Evolutionary conservation across 2,329 filamentous ascomycete genomes (phyloP).

Genomic region (Tolypocladium capitatum): DNA sequence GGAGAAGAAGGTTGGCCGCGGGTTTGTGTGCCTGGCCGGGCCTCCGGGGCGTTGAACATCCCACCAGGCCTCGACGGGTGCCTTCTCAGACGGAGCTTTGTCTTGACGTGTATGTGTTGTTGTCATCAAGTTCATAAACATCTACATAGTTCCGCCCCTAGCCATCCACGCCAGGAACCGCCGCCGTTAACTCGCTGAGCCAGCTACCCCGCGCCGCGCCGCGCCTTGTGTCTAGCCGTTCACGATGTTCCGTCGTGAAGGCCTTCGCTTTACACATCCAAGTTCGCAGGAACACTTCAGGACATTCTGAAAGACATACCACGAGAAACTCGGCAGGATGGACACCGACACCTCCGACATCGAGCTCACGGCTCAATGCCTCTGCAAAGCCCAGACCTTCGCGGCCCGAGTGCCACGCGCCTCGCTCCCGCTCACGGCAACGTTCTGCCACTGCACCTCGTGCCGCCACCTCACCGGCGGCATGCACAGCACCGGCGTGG

Average conservation of each 20-base stretch:
- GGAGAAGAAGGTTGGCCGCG: too few relatives aligned
- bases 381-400: constrained; percentile 30
- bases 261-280: not conserved
- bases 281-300: not conserved
- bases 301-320: not conserved
- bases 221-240: too few relatives aligned
- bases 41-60: too few relatives aligned
- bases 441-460: constrained; percentile 33
- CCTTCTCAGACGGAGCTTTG: too few relatives aligned
- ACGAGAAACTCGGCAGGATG: not conserved
- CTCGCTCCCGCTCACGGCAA: constrained; percentile 25
- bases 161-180: not conserved
- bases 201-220: not conserved
- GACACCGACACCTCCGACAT: not conserved
- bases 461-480: constrained; percentile 32
- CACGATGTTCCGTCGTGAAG: too few relatives aligned
- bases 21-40: too few relatives aligned
- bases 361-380: constrained; percentile 15
- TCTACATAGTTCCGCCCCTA: not conserved
- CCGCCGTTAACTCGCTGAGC: not conserved
- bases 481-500: constrained; percentile 22
- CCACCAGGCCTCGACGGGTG: too few relatives aligned
- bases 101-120: not conserved
- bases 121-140: not conserved
- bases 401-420: constrained; percentile 17